These are phyloP conservation scores for Schizophyllum commune DNA, from an alignment of 1,284 basidiomycete species.

Conservation along the genomic window DNA sequence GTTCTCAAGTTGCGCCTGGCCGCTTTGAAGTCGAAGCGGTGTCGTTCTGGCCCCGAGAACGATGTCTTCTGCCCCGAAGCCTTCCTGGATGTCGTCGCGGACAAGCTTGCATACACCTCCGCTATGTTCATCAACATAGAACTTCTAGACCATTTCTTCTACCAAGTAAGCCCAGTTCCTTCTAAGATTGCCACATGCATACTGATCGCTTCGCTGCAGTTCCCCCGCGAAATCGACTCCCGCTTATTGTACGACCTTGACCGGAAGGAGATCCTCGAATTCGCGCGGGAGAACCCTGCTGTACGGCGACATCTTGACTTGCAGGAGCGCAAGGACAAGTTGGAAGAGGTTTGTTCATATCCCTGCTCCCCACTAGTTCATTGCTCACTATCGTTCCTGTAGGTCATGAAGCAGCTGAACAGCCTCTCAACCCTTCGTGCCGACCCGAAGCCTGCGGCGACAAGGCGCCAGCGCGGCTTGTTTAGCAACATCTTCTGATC, in stretches of 20 bases:
- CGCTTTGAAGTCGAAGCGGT: constrained; percentile 83
- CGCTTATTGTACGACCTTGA: constrained; percentile 88
- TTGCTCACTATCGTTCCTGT: constrained; percentile 3
- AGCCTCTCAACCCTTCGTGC: constrained; percentile 77
- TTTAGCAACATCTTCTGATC: constrained; percentile 62
- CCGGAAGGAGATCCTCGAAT: constrained; percentile 77
- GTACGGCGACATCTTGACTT: constrained; percentile 88
- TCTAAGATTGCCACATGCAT: not conserved
- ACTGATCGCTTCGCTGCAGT: constrained; percentile 39
- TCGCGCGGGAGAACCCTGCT: constrained; percentile 90
- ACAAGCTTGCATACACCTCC: constrained; percentile 93
- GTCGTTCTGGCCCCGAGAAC: constrained; percentile 78
- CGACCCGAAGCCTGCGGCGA: constrained; percentile 59
- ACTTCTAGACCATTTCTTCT: constrained; percentile 96
- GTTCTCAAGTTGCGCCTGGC: constrained; percentile 81
- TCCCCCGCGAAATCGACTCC: constrained; percentile 97
- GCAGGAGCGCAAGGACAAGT: constrained; percentile 94
- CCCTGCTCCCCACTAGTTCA: not conserved
- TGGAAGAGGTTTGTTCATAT: constrained; percentile 69
- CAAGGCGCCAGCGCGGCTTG: constrained; percentile 59
- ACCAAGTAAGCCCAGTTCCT: constrained; percentile 54
- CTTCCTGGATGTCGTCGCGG: constrained; percentile 93
- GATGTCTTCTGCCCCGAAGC: constrained; percentile 93
- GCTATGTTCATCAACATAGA: constrained; percentile 99
- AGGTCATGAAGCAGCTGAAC: constrained; percentile 90